A percentile compares a stretch with the other conserved stretches of the same genome.
Evolutionary conservation across 305 asterid genomes (phyloP).

Genomic region (Plantago coronopus): DNA sequence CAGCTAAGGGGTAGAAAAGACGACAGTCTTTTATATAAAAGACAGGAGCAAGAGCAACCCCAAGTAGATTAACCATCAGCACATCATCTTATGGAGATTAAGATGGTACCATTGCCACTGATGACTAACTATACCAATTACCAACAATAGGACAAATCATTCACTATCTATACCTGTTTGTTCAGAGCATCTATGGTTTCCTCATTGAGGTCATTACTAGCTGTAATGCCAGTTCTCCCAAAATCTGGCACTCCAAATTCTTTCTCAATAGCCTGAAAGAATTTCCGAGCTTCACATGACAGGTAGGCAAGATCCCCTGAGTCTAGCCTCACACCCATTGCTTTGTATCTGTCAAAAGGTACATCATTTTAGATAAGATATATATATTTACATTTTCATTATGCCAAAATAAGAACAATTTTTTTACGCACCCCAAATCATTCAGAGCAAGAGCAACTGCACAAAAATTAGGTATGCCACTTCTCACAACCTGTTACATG

Average conservation of each 20-base stretch:
- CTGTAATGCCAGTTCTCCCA: conserved; percentile 78
- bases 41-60: background rate
- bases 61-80: conserved; percentile 1
- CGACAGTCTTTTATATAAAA: background rate
- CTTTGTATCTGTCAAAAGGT: conserved; percentile 69
- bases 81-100: background rate
- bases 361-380: background rate
- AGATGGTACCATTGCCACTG: conserved; percentile 3
- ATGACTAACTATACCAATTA: background rate
- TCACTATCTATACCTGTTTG: conserved; percentile 66
- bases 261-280: conserved; percentile 68
- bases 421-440: conserved; percentile 52
- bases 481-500: conserved; percentile 57
- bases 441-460: conserved; percentile 92
- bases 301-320: conserved; percentile 98
- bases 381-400: conserved; percentile 8
- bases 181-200: conserved; percentile 97
- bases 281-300: conserved; percentile 77
- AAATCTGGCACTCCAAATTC: conserved; percentile 63
- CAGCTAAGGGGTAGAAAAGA: conserved; percentile 10
- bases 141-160: background rate
- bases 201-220: conserved; percentile 97
- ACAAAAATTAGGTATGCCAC: conserved; percentile 98
- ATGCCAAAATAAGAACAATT: conserved; percentile 11
- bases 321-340: conserved; percentile 88